Base-by-base conservation (phyloP, 805 yeast species). In the Yarrowia porcina region DNA sequence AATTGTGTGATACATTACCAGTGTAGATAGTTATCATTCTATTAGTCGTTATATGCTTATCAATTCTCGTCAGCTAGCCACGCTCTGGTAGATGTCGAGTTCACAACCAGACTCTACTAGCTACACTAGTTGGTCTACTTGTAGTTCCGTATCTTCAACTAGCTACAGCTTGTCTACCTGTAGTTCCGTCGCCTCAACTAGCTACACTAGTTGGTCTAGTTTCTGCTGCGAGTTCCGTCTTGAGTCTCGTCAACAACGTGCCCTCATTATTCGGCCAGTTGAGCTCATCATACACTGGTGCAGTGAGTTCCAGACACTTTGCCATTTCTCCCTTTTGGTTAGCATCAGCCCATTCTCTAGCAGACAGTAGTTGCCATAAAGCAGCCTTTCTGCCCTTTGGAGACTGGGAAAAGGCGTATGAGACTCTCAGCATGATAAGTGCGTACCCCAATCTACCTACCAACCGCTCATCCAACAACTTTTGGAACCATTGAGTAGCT, bases 361-460 rank as follows among this genome's bases (percentile, higher is more conserved):
- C 87, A 0, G 97, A 86, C 27, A 91, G 71, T 27, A 91, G 71
- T 67, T 81, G 80, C 90, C 96, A 91, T 28, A 92, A 78, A 0
- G 89, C 83, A 1, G 91, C 83, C 70, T 90, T 90, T 62, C 97
- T 80, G 59, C 74, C 74, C 64, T 96, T 77, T 2, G 88, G 82
- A 20, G 83, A 72, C 0, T 93, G 68, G 3, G 76, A 75, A 5
- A 63, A 85, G 20, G 87, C 84, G 64, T 81, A 80, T 35, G 84
- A 76, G 3, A 83, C 72, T 39, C 87, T 74, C 66, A 84, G 85
- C 76, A 83, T 75, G 9, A 84, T 71, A 66, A 83, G 67, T 0
- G 83, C 82, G 65, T 77, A 76, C 1, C 83, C 82, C 17, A 82
- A 71, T 9, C 73, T 71, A 6, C 75, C 77, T 25, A 76, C 73